phyloP scores from a whole-genome alignment of 495 filamentous ascomycete species.

The Xylaria venustula region DNA sequence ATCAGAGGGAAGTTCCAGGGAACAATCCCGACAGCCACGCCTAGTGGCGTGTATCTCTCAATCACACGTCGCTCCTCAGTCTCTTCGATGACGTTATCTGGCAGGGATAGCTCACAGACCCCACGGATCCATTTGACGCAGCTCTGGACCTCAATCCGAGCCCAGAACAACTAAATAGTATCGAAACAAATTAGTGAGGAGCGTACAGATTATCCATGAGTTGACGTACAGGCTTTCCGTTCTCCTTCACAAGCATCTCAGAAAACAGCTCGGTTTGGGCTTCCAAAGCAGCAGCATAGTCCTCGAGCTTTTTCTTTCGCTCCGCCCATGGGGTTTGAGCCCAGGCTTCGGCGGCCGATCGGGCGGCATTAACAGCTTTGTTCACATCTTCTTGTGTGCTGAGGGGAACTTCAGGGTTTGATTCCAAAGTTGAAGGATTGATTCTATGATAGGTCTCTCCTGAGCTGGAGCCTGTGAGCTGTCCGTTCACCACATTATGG shows the following conservation, averaged over 20 bases:
- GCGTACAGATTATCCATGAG: too few species aligned
- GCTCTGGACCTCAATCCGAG: too few species aligned
- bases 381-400: background rate
- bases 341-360: background rate
- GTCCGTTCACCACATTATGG: background rate
- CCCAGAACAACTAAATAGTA: too few species aligned
- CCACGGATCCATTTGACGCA: too few species aligned
- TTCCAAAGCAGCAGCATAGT: background rate
- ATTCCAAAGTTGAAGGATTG: background rate
- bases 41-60: conserved; percentile 40
- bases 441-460: background rate
- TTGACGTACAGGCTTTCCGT: background rate
- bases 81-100: conserved; percentile 34
- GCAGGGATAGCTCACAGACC: background rate
- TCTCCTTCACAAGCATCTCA: background rate
- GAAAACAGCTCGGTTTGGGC: background rate
- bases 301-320: background rate
- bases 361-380: background rate
- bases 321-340: background rate
- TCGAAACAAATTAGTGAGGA: too few species aligned
- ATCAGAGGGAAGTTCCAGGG: conserved; percentile 59
- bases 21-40: conserved; percentile 43
- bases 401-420: background rate
- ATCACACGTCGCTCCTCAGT: conserved; percentile 34
- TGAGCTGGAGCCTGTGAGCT: background rate